Evolutionary conservation across 305 asterid genomes (phyloP), one percentile per base, ranked within the genome.

Genomic region (Fraxinus angustifolia): DNA sequence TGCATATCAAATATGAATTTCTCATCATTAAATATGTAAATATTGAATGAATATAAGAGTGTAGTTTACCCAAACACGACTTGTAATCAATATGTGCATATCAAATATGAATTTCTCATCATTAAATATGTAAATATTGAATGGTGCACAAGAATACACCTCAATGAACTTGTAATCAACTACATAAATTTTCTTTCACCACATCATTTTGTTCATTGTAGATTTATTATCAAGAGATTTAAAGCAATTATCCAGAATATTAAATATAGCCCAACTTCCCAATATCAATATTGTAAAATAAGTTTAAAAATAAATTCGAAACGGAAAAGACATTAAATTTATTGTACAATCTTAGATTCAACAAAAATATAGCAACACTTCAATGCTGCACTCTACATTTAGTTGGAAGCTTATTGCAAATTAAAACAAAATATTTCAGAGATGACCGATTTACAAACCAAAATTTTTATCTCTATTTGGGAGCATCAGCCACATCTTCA

Each of bases 381-480:
- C 19, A 30, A 68, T 10, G 17, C 38, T 68, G 74, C 74, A 68
- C 33, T 11, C 21, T 11, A 68, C 36, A 30, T 68, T 67, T 67
- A 28, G 35, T 79, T 82, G 53, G 81, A 78, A 82, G 77, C 78
- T 88, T 83, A 82, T 83, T 84, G 68, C 84, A 70, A 72, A 82
- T 65, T 81, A 21, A 72, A 76, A 74, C 74, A 21, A 74, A 14
- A 65, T n/a, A 74, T 7, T 67, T 67, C 34, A 19, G 21, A 76
- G n/a, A 14, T 23, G 65, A 23, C 6, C 35, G 28, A 75, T 45
- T 60, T 23, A 21, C 72, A 87, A 80, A 26, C 38, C 38, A 38
- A 80, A 89, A n/a, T 33, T 14, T 1, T 4, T 8, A 56, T 3
- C 21, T 79, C 89, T 87, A 92, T 80, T 91, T 84, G 19, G 90